These are phyloP conservation scores for Eucalyptus pauciflora DNA, from an alignment of 345 rosid species.

Conservation along the genomic window DNA sequence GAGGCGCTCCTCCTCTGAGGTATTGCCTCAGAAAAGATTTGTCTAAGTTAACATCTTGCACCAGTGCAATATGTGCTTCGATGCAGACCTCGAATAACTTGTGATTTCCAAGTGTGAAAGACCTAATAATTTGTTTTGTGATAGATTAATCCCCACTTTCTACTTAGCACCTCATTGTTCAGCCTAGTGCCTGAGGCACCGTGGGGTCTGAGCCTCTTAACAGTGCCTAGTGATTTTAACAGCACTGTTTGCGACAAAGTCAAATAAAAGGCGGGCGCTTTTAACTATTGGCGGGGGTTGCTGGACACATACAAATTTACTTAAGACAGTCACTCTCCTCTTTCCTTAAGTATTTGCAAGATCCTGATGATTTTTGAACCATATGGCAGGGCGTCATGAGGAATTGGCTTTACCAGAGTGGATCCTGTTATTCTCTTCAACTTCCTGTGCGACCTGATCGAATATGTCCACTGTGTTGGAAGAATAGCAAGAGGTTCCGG, in stretches of 20 bases:
- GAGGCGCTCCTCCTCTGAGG: neutral
- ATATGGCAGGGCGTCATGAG: constrained; percentile 68
- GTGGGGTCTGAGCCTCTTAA: neutral
- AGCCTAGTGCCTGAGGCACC: neutral
- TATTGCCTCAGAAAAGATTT: neutral
- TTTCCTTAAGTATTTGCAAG: neutral
- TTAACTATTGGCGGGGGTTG: neutral
- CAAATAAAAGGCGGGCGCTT: neutral
- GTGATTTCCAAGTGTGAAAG: neutral
- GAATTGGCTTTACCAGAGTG: constrained; percentile 64
- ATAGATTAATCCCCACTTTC: neutral
- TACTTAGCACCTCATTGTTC: too few relatives aligned
- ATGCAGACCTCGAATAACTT: neutral
- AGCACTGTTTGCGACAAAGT: neutral
- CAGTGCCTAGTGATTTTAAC: neutral
- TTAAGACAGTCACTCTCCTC: neutral
- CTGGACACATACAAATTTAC: neutral
- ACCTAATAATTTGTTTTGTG: neutral
- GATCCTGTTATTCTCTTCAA: constrained; percentile 83
- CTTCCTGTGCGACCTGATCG: constrained; percentile 84
- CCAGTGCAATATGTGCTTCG: neutral
- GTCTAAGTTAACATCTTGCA: neutral
- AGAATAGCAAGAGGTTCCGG: constrained; percentile 72
- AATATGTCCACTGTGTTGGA: constrained; percentile 43
- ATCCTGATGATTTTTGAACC: neutral